Percentiles rank a stretch among this genome's conserved stretches.
phyloP scores from a whole-genome alignment of 1,139 yeast genomes.

The Debaryomyces sp. region DNA sequence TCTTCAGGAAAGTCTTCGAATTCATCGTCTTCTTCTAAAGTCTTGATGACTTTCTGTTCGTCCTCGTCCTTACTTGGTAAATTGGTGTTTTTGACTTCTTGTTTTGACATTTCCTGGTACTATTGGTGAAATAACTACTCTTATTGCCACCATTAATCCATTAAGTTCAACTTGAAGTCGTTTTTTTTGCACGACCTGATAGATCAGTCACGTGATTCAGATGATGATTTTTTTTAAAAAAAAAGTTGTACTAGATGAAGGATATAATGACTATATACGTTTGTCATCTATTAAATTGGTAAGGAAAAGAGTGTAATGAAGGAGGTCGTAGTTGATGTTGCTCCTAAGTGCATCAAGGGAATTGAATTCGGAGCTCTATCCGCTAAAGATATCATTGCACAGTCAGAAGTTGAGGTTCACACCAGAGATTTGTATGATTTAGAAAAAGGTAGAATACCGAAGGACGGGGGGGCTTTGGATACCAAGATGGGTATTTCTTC shows the following conservation, averaged over 20 bases:
- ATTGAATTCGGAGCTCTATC: constrained; percentile 91
- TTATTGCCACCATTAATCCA: constrained; percentile 1
- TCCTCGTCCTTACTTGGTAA: constrained; percentile 20
- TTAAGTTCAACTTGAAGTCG: neutral
- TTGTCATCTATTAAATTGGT: constrained; percentile 1
- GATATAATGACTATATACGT: neutral
- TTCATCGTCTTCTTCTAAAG: constrained; percentile 90
- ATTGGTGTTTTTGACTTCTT: neutral
- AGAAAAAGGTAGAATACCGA: constrained; percentile 79
- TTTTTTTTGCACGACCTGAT: constrained; percentile 3
- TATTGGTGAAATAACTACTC: neutral
- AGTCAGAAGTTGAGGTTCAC: constrained; percentile 90
- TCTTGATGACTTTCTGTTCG: constrained; percentile 48
- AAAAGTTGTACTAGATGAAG: neutral
- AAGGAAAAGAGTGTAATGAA: constrained; percentile 48
- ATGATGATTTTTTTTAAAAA: constrained; percentile 2
- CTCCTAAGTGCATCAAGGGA: constrained; percentile 90
- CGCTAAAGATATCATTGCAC: constrained; percentile 88
- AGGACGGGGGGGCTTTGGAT: constrained; percentile 85
- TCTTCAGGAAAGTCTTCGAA: constrained; percentile 95
- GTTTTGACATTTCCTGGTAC: constrained; percentile 1
- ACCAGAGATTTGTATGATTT: constrained; percentile 92
- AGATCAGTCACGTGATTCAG: constrained; percentile 6
- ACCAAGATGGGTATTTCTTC: constrained; percentile 93
- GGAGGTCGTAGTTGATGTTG: constrained; percentile 75